Percentiles rank a stretch among this genome's conserved stretches.
Evolutionary conservation across 2,329 filamentous ascomycete genomes (phyloP).

Genomic region (Colletotrichum somersetense): DNA sequence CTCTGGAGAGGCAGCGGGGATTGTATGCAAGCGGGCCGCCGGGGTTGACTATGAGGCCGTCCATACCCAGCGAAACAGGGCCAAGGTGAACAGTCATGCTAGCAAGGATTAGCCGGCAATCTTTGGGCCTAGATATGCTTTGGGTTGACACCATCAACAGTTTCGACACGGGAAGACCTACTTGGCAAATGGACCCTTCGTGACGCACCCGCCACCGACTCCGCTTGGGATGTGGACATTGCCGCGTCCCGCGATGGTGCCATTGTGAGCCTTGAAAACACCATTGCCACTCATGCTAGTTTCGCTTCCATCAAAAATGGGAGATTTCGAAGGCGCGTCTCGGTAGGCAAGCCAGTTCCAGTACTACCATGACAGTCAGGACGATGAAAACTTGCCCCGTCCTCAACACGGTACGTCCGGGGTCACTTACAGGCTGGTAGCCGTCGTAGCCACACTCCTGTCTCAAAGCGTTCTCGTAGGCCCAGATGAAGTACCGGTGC

Average conservation of each 20-base stretch:
- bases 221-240: constrained; percentile 51
- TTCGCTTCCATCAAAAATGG: constrained; percentile 56
- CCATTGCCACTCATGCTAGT: constrained; percentile 55
- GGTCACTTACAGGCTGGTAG: constrained; percentile 34
- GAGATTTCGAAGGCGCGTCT: constrained; percentile 47
- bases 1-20: constrained; percentile 50
- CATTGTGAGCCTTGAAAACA: constrained; percentile 47
- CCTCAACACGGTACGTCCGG: neutral
- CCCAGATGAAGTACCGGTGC: constrained; percentile 37
- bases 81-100: constrained; percentile 49
- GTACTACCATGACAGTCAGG: constrained; percentile 44
- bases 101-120: neutral
- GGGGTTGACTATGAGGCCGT: constrained; percentile 44
- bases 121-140: neutral
- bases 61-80: constrained; percentile 44
- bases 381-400: neutral
- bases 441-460: constrained; percentile 42
- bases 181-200: constrained; percentile 64
- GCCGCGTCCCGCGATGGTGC: constrained; percentile 45
- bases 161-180: constrained; percentile 43
- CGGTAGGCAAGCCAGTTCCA: constrained; percentile 51
- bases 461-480: constrained; percentile 39
- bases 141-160: too few species aligned
- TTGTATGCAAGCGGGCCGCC: constrained; percentile 43
- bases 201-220: constrained; percentile 58